These are phyloP conservation scores for Penicillium freii DNA, from an alignment of 2,329 filamentous ascomycete species.

Conservation along the genomic window DNA sequence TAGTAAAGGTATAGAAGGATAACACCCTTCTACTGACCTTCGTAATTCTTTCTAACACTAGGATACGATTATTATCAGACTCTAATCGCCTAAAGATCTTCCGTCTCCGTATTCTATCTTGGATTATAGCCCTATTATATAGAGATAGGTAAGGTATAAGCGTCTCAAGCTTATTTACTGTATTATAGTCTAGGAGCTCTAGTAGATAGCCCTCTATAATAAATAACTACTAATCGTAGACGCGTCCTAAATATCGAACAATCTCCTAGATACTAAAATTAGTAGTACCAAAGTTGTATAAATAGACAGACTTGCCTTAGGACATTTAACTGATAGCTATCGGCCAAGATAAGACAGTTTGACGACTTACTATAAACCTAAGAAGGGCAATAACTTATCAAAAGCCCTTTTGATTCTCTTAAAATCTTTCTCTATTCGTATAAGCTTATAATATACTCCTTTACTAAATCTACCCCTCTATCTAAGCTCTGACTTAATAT, in stretches of 20 bases:
- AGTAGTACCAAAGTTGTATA: neutral
- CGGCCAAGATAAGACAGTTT: conserved; percentile 8
- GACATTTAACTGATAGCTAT: conserved; percentile 4
- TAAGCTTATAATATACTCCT: neutral
- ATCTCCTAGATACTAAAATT: neutral
- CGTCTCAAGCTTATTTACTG: conserved; percentile 1
- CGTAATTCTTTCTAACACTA: conserved; percentile 2
- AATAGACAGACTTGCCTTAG: conserved; percentile 1
- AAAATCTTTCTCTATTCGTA: conserved; percentile 7
- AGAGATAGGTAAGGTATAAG: conserved; percentile 1
- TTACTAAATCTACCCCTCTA: conserved; percentile 7
- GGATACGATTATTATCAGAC: neutral
- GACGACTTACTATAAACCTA: conserved; percentile 1
- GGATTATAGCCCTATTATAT: conserved; percentile 1
- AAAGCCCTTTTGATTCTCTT: conserved; percentile 3
- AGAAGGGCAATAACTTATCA: conserved; percentile 2
- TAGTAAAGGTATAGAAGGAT: conserved; percentile 7
- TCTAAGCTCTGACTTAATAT: conserved; percentile 3
- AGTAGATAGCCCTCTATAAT: conserved; percentile 3
- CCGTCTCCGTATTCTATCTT: neutral
- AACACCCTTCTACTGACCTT: neutral
- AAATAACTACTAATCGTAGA: neutral
- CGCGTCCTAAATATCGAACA: neutral
- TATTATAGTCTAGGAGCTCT: conserved; percentile 4
- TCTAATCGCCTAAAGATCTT: conserved; percentile 1